phyloP scores from a whole-genome alignment of 1,139 yeast species.

The Citeromyces siamensis region DNA sequence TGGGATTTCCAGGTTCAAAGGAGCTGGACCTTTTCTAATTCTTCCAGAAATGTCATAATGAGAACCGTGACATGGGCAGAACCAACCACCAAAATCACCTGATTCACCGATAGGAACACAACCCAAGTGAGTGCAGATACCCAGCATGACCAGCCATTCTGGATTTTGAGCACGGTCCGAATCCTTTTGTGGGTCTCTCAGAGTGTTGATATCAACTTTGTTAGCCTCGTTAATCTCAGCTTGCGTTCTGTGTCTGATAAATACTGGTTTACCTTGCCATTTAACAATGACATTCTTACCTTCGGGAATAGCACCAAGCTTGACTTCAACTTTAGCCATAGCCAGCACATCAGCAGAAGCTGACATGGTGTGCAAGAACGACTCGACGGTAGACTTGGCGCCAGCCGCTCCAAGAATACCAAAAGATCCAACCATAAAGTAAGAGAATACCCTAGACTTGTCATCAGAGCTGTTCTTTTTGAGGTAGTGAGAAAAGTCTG shows the following conservation, averaged over 20 bases:
- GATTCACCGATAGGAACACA: constrained; percentile 99
- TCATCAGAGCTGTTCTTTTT: constrained; percentile 60
- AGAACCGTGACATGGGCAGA: constrained; percentile 99
- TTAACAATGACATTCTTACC: constrained; percentile 97
- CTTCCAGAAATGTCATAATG: constrained; percentile 99
- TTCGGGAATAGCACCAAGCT: constrained; percentile 86
- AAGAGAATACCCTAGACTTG: constrained; percentile 75
- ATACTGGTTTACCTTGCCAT: constrained; percentile 99
- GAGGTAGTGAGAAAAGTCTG: constrained; percentile 78
- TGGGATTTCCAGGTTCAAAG: constrained; percentile 96
- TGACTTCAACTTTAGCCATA: constrained; percentile 98
- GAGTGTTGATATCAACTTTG: constrained; percentile 51
- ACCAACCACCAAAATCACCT: constrained; percentile 99
- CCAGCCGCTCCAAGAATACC: constrained; percentile 94
- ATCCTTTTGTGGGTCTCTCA: constrained; percentile 94
- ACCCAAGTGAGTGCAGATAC: constrained; percentile 99
- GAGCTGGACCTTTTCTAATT: constrained; percentile 99
- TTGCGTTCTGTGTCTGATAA: constrained; percentile 96
- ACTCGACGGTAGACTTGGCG: constrained; percentile 96
- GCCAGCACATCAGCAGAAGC: constrained; percentile 99
- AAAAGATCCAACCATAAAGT: constrained; percentile 96
- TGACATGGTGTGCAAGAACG: constrained; percentile 86
- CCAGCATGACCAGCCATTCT: constrained; percentile 98
- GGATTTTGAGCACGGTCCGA: constrained; percentile 93
- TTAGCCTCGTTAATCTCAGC: constrained; percentile 94